Percentiles rank a stretch among this genome's conserved stretches.
Conservation (phyloP, 768 basidiomycete genomes). For the Dioszegia aurantiaca region DNA sequence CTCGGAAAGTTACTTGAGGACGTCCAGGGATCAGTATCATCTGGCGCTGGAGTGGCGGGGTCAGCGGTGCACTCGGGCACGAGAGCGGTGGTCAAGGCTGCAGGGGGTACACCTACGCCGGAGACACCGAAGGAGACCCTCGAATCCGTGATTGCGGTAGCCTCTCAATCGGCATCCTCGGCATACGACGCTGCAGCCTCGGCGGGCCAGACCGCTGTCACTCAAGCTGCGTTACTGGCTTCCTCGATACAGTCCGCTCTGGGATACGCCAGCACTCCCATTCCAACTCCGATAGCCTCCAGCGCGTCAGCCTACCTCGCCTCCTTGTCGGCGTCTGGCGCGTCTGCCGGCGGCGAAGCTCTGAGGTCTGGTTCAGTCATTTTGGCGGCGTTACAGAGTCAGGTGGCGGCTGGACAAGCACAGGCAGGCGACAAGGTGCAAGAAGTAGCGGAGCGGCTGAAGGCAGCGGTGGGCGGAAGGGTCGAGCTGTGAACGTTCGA, state of each 20-base stretch:
- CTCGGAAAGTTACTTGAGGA: slow-evolving; percentile 9
- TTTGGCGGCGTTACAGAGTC: slow-evolving; percentile 16
- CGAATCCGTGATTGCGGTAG: slow-evolving; percentile 31
- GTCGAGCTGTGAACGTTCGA: slow-evolving; percentile 19
- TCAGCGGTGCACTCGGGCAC: slow-evolving; percentile 36
- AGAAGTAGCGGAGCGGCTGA: slow-evolving; percentile 13
- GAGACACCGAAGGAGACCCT: slow-evolving; percentile 36
- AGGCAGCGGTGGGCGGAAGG: slow-evolving; percentile 9
- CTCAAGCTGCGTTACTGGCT: slow-evolving; percentile 23
- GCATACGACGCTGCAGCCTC: slow-evolving; percentile 27
- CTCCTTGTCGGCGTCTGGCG: slow-evolving; percentile 23
- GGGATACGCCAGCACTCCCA: slow-evolving; percentile 8
- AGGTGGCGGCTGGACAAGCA: slow-evolving; percentile 16
- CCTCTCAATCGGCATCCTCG: slow-evolving; percentile 22
- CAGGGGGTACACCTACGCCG: slow-evolving; percentile 37
- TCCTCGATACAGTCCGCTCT: slow-evolving; percentile 26
- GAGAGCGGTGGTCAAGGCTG: slow-evolving; percentile 27
- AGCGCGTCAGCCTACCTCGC: slow-evolving; percentile 38
- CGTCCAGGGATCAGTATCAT: slow-evolving; percentile 14
- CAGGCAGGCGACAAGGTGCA: slow-evolving; percentile 19
- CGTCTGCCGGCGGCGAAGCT: slow-evolving; percentile 21
- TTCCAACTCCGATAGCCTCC: slow-evolving; percentile 25
- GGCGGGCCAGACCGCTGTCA: slow-evolving; percentile 7
- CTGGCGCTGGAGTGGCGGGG: slow-evolving; percentile 24
- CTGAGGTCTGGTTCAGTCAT: slow-evolving; percentile 22